Base-by-base conservation (phyloP, 768 basidiomycete species). In the Trametopsis cervina region DNA sequence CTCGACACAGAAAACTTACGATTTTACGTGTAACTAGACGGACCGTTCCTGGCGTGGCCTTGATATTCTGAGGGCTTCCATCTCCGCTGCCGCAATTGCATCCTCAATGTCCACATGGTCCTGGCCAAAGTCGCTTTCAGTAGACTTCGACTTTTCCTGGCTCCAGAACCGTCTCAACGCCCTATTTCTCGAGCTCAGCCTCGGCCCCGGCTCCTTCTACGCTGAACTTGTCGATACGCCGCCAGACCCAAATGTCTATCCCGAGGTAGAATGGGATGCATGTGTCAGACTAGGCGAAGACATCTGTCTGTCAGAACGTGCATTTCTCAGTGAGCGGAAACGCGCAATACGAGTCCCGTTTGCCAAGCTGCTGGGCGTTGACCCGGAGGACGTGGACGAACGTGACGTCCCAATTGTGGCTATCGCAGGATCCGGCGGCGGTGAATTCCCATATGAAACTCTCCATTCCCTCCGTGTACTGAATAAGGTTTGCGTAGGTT, bases 231-330 rank as follows among this genome's bases (percentile, higher is more conserved):
- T 61, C 15, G 49, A 59, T 40, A n/a, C 22, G 4, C 57, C 53
- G 1, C 57, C 57, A 3, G 56, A 59, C 36, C 49, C 47, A 3
- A 21, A 36, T 12, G 36, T 59, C 10, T 42, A 61, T 22, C 60
- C 60, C 3, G 60, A 61, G 36, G 49, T 55, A 21, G 57, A 61
- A 11, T 61, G 60, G 60, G 60, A 61, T 37, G 60, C 60, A 4
- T 54, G 54, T 22, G 60, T 61, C 9, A 53, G 60, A n/a, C 42
- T 61, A 6, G 60, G 60, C 15, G 53, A 59, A 25, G 57, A 61
- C 17, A 21, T 61, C 40, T 59, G 60, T 17, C 20, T 61, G 10
- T 40, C 57, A 12, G 60, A 61, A 39, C 45, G 57, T 4, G 60
- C 53, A 18, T 61, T 59, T 18, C 36, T 61, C 1, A 46, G 49